Evolutionary conservation across 176 grass and related monocot species (phyloP).

Genomic region (Stipa capillata): DNA sequence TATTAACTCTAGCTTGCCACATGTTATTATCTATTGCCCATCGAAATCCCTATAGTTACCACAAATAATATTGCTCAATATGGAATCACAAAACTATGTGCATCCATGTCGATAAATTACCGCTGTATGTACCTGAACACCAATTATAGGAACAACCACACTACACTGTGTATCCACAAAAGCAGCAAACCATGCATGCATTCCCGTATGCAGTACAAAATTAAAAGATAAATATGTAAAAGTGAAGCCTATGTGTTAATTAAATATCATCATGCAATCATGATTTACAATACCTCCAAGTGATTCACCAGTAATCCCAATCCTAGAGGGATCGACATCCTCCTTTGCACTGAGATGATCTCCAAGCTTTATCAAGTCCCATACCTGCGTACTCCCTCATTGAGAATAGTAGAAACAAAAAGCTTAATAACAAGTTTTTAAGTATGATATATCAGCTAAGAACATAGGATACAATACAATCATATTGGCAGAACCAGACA

Average conservation of each 20-base stretch:
- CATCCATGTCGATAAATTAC: background rate
- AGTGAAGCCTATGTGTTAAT: background rate
- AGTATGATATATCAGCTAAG: background rate
- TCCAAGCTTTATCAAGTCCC: constrained; percentile 93
- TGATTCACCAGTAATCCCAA: constrained; percentile 96
- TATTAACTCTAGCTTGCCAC: constrained; percentile 77
- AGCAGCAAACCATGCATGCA: constrained; percentile 97
- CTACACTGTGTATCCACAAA: constrained; percentile 54
- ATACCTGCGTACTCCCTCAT: constrained; percentile 36
- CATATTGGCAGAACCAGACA: background rate
- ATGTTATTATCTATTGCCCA: constrained; percentile 88
- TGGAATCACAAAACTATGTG: background rate
- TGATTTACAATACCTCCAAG: constrained; percentile 66
- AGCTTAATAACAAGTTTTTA: background rate
- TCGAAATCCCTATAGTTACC: constrained; percentile 52
- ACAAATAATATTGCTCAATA: constrained; percentile 7
- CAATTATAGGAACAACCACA: constrained; percentile 84
- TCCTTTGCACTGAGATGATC: constrained; percentile 69
- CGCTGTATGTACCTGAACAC: constrained; percentile 57
- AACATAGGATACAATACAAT: background rate
- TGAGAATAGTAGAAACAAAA: background rate
- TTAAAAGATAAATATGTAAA: background rate
- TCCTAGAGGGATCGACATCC: constrained; percentile 64
- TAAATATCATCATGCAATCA: constrained; percentile 1
- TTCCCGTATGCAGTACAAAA: constrained; percentile 46